Conservation (phyloP, 768 basidiomycete species). For the Multifurca ochricompacta region DNA sequence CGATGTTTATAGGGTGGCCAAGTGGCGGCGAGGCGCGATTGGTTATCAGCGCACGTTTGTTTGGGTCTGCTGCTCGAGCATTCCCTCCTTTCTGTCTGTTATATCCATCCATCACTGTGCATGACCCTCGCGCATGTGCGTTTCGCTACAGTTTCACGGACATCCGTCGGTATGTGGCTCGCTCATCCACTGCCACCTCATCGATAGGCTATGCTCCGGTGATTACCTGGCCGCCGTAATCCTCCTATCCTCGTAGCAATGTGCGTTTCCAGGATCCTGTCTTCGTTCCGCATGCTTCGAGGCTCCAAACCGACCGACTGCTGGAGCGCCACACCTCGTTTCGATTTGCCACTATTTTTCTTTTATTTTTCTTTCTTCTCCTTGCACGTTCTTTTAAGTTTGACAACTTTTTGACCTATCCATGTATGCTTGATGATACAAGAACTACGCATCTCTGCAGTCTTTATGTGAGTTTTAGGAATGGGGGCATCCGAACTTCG, state of each 20-base stretch:
- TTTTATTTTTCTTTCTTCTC: background rate
- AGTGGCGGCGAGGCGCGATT: background rate
- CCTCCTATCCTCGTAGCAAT: background rate
- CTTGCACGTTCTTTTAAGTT: background rate
- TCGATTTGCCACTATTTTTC: background rate
- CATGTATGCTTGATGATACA: background rate
- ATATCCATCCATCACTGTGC: background rate
- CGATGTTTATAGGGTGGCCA: constrained; percentile 6
- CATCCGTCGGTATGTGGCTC: background rate
- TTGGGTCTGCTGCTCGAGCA: background rate
- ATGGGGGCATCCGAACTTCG: background rate
- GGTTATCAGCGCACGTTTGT: background rate
- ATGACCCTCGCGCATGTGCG: background rate
- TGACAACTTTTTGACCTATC: background rate
- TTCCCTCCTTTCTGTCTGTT: background rate
- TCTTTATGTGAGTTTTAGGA: background rate
- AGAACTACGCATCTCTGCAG: background rate
- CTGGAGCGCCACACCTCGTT: background rate
- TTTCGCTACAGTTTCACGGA: background rate
- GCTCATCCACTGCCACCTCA: constrained; percentile 7
- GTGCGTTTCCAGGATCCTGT: background rate
- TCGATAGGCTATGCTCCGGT: constrained; percentile 5
- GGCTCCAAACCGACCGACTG: background rate
- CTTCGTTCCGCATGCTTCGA: background rate
- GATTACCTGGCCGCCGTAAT: background rate